Evolutionary conservation across 768 basidiomycete genomes (phyloP), one percentile per base, ranked within the genome.

Genomic region (Rhodosporidiobolus odoratus): DNA sequence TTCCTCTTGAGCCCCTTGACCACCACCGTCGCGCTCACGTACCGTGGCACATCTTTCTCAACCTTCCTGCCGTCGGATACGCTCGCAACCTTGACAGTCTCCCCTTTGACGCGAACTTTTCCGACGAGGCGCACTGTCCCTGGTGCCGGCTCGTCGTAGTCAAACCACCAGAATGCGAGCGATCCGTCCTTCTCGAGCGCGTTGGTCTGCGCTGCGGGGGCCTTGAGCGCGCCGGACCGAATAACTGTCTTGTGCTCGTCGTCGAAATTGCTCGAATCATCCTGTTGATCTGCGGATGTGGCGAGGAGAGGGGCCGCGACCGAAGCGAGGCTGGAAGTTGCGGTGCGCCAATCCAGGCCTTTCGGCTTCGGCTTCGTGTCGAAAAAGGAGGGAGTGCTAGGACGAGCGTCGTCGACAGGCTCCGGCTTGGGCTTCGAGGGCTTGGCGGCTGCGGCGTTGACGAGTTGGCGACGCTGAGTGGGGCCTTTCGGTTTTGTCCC

Each of bases 81-180:
- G 5, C 86, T 84, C 8, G 58, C 53, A 6, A 68, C 66, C 38
- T 54, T 58, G 45, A 65, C 67, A n/a, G 54, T 66, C 61, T 68
- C 63, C 17, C 82, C 80, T 79, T 88, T 88, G 80, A 94, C 92
- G 75, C 89, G 86, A 52, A 93, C 85, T 80, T 98, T 98, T 12
- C 96, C 96, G 53, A 91, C 85, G 73, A 99, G 89, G 78, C 91
- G 89, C 6, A 99, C 82, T 68, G 85, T 86, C 23, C 93, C 95
- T 34, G 79, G 66, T 71, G 23, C 89, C 85, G 58, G 86, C 84
- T 78, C 98, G 41, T 94, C 86, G 76, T 92, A 92, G 78, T 99
- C 96, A 30, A 97, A 83, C 96, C 96, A 99, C 82, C 88, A 99
- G 83, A 99, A 93, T 35, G 85, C 85, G 21, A 98, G 81, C 5